Evolutionary conservation across 108 stramenopile species (phyloP).

Genomic region (Discostella pseudostelligera): DNA sequence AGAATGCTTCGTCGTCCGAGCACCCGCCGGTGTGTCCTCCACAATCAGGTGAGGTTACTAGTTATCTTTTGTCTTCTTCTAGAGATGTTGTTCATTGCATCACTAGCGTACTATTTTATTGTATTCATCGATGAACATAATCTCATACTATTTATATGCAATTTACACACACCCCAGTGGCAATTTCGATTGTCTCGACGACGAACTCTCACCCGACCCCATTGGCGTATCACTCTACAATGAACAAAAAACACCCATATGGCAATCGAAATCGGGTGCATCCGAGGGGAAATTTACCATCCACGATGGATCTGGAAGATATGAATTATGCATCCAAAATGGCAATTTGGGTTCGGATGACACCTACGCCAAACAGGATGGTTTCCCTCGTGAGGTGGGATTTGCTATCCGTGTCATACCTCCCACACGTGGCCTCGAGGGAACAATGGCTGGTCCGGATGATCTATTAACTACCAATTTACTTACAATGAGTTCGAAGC

Average conservation of each 20-base stretch:
- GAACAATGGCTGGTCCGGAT: slow-evolving; percentile 64
- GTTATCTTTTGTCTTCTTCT: not conserved
- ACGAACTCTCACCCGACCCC: slow-evolving; percentile 37
- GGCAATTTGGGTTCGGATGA: slow-evolving; percentile 52
- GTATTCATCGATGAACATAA: no score
- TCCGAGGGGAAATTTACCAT: slow-evolving; percentile 61
- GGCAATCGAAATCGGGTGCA: slow-evolving; percentile 49
- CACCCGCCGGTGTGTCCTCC: slow-evolving; percentile 24
- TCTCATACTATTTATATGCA: no score
- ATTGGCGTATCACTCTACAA: slow-evolving; percentile 39
- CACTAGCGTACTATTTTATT: no score
- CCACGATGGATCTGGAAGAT: slow-evolving; percentile 33
- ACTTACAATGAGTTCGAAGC: slow-evolving; percentile 22
- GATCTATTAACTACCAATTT: slow-evolving; percentile 34
- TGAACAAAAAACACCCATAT: slow-evolving; percentile 33
- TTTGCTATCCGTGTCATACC: slow-evolving; percentile 58
- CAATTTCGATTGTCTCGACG: slow-evolving; percentile 43
- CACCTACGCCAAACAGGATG: slow-evolving; percentile 40
- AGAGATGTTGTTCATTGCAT: not conserved
- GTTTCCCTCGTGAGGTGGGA: slow-evolving; percentile 45
- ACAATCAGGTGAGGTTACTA: slow-evolving; percentile 21
- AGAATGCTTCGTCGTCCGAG: slow-evolving; percentile 33
- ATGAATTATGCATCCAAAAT: slow-evolving; percentile 65
- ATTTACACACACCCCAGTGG: slow-evolving; percentile 19
- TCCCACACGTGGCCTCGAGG: slow-evolving; percentile 45